These are phyloP conservation scores for Pseudonitzschia pungens DNA, from an alignment of 108 stramenopile species.

Conservation along the genomic window DNA sequence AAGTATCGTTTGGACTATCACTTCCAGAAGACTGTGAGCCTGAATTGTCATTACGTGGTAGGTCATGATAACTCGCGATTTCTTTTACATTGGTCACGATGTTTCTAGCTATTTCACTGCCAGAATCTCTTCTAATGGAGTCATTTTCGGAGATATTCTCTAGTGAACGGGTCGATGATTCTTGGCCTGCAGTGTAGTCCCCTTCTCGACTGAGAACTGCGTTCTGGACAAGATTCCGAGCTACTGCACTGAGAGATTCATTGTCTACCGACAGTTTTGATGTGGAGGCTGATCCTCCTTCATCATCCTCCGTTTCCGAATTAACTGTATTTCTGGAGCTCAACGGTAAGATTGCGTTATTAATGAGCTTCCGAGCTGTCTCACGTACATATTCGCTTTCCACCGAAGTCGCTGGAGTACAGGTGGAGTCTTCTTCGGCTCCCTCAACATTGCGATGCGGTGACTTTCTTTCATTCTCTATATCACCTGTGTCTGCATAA, in stretches of 20 bases:
- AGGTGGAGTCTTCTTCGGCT: no score
- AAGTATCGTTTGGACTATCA: background rate
- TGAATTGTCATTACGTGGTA: background rate
- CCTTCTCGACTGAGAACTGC: no score
- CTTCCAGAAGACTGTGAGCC: background rate
- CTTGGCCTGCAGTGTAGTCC: no score
- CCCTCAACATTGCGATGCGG: no score
- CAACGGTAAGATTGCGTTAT: background rate
- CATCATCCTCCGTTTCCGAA: background rate
- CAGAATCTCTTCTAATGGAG: background rate
- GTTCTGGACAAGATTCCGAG: no score
- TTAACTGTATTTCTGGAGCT: background rate
- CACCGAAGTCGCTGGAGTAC: no score
- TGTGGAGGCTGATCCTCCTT: background rate
- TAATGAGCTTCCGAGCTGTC: background rate
- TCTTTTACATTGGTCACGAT: background rate
- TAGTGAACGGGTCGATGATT: no score
- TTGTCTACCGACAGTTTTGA: background rate
- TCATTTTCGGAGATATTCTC: no score
- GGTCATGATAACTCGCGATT: background rate
- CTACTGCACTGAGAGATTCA: no score
- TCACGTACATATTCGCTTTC: no score
- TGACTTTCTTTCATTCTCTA: no score
- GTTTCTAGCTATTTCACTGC: background rate
- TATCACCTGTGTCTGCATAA: no score